Evolutionary conservation across 1,139 yeast genomes (phyloP).

Genomic region (Hansenula lynferdii): DNA sequence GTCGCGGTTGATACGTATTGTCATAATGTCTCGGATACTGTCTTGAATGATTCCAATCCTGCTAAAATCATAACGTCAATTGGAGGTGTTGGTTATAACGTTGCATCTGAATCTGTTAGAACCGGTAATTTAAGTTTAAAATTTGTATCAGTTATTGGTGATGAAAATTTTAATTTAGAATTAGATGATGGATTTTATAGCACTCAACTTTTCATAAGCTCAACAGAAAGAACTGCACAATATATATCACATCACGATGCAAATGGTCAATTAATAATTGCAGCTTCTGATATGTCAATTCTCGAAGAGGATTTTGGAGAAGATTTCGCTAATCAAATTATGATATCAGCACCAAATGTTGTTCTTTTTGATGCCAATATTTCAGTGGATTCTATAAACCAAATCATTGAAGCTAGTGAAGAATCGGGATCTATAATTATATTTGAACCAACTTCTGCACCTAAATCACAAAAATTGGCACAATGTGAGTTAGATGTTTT

Average conservation of each 20-base stretch:
- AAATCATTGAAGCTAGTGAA: constrained; percentile 30
- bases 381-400: constrained; percentile 35
- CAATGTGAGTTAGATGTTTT: background rate
- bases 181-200: too few species aligned
- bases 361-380: constrained; percentile 71
- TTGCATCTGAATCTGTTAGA: constrained; percentile 48
- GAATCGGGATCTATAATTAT: constrained; percentile 33
- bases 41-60: constrained; percentile 67
- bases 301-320: constrained; percentile 45
- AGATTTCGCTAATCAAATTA: constrained; percentile 35
- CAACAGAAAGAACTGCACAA: constrained; percentile 60
- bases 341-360: constrained; percentile 32
- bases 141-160: constrained; percentile 57
- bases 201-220: constrained; percentile 16
- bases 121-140: constrained; percentile 28
- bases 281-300: constrained; percentile 82
- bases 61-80: constrained; percentile 52
- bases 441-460: constrained; percentile 74
- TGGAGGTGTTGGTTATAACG: constrained; percentile 86
- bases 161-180: too few species aligned
- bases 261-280: constrained; percentile 62
- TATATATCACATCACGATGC: constrained; percentile 64
- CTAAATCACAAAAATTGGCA: constrained; percentile 40
- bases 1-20: constrained; percentile 73
- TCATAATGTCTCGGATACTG: constrained; percentile 26